phyloP scores from a whole-genome alignment of 345 rosid genomes.

The Eucalyptus rudis region DNA sequence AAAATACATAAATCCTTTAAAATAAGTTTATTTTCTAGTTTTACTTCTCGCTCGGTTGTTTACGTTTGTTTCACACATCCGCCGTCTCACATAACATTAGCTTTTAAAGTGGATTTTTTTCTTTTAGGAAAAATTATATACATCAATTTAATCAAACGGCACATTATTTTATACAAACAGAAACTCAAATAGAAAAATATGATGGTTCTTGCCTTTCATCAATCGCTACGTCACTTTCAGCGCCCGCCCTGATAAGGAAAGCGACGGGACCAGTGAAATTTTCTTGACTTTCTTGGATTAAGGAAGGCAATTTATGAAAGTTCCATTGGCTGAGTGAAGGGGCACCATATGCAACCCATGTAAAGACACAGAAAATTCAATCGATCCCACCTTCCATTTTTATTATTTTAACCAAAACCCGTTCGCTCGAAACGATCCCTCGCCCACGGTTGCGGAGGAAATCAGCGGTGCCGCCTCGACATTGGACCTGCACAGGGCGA shows the following conservation, averaged over 20 bases:
- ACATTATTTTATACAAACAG: background rate
- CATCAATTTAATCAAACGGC: background rate
- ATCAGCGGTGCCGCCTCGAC: background rate
- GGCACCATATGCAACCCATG: background rate
- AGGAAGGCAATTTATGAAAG: background rate
- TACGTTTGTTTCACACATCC: background rate
- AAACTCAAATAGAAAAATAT: background rate
- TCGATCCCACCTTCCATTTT: background rate
- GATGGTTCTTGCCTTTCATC: background rate
- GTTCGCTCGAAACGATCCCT: background rate
- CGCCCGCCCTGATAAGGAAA: background rate
- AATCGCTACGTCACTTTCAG: background rate
- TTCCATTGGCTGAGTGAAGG: background rate
- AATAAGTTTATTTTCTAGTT: too few relatives aligned
- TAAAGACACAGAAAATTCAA: background rate
- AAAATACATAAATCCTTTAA: fast-evolving
- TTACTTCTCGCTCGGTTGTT: background rate
- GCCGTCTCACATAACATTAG: fast-evolving
- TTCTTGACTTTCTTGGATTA: background rate
- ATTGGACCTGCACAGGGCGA: background rate
- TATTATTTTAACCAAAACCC: background rate
- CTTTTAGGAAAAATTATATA: background rate
- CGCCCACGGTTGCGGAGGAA: background rate
- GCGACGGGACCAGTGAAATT: background rate
- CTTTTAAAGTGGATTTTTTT: background rate